Evolutionary conservation across 2,329 filamentous ascomycete genomes (phyloP), one percentile per base, ranked within the genome.

Genomic region (Colletotrichum costaricense): DNA sequence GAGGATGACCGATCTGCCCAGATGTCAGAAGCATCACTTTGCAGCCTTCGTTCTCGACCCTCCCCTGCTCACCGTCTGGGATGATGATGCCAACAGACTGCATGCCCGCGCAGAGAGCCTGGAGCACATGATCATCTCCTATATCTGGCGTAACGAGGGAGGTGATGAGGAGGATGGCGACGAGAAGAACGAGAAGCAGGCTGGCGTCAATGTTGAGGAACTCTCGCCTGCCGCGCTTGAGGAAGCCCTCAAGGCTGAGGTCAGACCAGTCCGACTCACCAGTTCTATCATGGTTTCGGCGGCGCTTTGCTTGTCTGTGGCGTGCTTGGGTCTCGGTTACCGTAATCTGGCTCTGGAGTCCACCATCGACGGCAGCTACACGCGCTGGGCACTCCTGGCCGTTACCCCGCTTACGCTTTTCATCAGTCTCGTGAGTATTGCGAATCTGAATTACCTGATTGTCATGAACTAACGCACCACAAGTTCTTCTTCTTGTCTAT

Each of bases 11-110:
- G 86, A 88, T 62, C 83, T 93, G 5, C 88, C 89, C 0, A 81
- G 84, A 28, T 92, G 90, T 76, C 87, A 91, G 78, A 91, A 91
- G 78, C 89, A 92, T 80, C 90, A 92, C 74, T 92, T 91, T 77
- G 90, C 89, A n/a, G 90, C 90, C 9, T 92, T 92, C 78, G 88
- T 92, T 64, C 84, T 87, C 72, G 88, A 91, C 75, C 82, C 85
- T n/a, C 84, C 85, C 56, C 84, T 91, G 52, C 80, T 92, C n/a
- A 83, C 91, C 5, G 89, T 92, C 28, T 92, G 90, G 90, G 90
- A 91, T 56, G 90, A 92, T 75, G 86, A 91, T 54, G 88, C 90
- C 16, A 86, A 87, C 75, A 86, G 88, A 69, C 80, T 92, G 19
- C 80, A 92, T 12, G 80, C 84, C 16, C 85, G 90, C 54, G 88